Percentiles rank a stretch among this genome's conserved stretches.
phyloP scores from a whole-genome alignment of 108 stramenopile genomes.

The Chaetoceros tenuissimus region DNA sequence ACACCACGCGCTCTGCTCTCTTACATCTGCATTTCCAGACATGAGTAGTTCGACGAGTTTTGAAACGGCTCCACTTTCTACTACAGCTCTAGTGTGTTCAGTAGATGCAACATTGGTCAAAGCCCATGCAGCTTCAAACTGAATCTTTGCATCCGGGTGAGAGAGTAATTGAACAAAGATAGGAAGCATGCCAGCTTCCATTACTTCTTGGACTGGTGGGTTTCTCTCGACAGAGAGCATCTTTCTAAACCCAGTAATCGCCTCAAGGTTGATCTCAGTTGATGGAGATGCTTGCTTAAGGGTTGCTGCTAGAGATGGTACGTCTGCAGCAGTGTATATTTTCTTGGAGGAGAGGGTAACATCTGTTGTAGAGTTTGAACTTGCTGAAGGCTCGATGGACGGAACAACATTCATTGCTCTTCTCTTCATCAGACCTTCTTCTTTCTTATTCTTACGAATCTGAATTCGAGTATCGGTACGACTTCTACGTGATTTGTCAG shows the following conservation, averaged over 20 bases:
- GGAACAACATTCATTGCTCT: constrained; percentile 17
- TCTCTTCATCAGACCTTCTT: constrained; percentile 55
- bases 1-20: constrained; percentile 95
- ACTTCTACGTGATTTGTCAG: constrained; percentile 34
- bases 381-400: neutral
- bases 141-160: constrained; percentile 19
- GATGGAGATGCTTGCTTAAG: constrained; percentile 22
- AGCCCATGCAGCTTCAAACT: constrained; percentile 94
- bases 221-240: constrained; percentile 72
- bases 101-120: constrained; percentile 93
- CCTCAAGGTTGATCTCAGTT: constrained; percentile 28
- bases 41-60: constrained; percentile 54
- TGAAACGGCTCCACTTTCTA: constrained; percentile 61
- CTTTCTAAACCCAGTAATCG: constrained; percentile 62
- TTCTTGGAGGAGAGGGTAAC: constrained; percentile 1
- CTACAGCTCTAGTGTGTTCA: constrained; percentile 49
- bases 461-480: constrained; percentile 65
- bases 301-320: constrained; percentile 28
- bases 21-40: constrained; percentile 58
- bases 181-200: constrained; percentile 64
- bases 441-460: constrained; percentile 72
- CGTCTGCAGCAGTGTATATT: constrained; percentile 32
- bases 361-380: neutral
- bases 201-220: constrained; percentile 76
- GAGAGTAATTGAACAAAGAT: constrained; percentile 58